Base-by-base conservation (phyloP, 345 rosid genomes). In the Citrus australasica region DNA sequence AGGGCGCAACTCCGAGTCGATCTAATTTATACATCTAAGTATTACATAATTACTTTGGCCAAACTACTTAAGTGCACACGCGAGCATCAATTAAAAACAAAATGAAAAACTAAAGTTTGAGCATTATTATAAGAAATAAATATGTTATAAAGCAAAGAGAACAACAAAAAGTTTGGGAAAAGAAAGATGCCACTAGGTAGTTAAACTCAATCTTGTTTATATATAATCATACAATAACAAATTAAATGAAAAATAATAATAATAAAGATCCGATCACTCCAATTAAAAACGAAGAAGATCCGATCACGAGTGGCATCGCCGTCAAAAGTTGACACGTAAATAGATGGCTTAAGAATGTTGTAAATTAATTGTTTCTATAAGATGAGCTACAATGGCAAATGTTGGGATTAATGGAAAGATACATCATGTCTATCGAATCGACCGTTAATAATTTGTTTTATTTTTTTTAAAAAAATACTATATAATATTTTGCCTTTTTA, bases 251-350 rank as follows among this genome's bases (percentile, higher is more conserved):
- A 46, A 40, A 7, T 0, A 35, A 56, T 32, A 75, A 42, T 35
- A 35, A 35, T 35, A 40, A 40, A 74, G 61, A 40, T 62, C 2
- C 3, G 42, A 64, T 62, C 32, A n/a, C 5, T 25, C 27, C 27
- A 25, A 25, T 25, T 0, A 25, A 25, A 25, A 25, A 25, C 0
- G 27, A 25, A 25, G 27, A 40, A 74, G 61, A 40, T 62, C 2
- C 3, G 59, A 64, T 62, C 32, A n/a, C 5, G 3, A 73, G 46
- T 33, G 46, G 46, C 35, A 73, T 35, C 14, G 30, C 40, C 19
- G 70, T 75, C 78, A 75, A 24, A 24, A 64, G 37, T 22, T 21
- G 69, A 74, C 69, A 61, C 56, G 77, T 74, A 27, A 42, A 22
- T 22, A n/a, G 28, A 73, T 37, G 11, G 2, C 55, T 62, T 62